Conservation (phyloP, 495 filamentous ascomycete genomes). For the Podospora conica region DNA sequence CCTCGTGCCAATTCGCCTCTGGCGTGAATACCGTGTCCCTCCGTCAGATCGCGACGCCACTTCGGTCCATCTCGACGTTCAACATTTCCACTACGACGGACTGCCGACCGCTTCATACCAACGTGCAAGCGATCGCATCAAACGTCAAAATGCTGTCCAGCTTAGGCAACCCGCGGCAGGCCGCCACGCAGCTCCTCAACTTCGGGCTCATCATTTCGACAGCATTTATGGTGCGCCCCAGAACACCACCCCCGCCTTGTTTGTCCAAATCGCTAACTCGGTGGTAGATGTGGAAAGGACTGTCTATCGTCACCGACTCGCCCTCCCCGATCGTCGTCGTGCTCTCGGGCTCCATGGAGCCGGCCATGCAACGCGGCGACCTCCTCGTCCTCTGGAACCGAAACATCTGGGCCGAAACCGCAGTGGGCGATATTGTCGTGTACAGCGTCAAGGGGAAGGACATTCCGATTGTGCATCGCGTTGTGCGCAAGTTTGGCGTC, state of each 20-base stretch:
- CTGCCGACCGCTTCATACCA: background rate
- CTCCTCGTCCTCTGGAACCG: slow-evolving; percentile 93
- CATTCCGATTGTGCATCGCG: slow-evolving; percentile 88
- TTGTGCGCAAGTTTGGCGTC: slow-evolving; percentile 66
- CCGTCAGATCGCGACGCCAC: background rate
- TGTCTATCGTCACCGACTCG: slow-evolving; percentile 78
- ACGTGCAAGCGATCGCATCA: background rate
- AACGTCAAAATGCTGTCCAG: slow-evolving; percentile 60
- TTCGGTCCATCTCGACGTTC: background rate
- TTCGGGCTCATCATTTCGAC: slow-evolving; percentile 92
- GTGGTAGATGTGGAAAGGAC: slow-evolving; percentile 77
- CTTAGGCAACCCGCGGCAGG: slow-evolving; percentile 71
- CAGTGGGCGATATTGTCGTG: slow-evolving; percentile 85
- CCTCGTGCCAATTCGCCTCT: slow-evolving; percentile 17
- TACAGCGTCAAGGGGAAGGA: slow-evolving; percentile 91
- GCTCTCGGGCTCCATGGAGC: slow-evolving; percentile 91
- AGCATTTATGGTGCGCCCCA: slow-evolving; percentile 69
- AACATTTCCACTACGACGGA: background rate
- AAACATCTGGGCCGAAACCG: slow-evolving; percentile 57
- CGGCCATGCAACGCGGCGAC: slow-evolving; percentile 93
- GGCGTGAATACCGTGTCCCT: slow-evolving; percentile 19
- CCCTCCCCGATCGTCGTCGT: slow-evolving; percentile 95
- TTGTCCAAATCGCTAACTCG: background rate
- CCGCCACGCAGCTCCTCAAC: slow-evolving; percentile 84
- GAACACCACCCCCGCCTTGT: background rate